These are phyloP conservation scores for Diplogelasinospora grovesii DNA, from an alignment of 495 filamentous ascomycete genomes.

Conservation along the genomic window DNA sequence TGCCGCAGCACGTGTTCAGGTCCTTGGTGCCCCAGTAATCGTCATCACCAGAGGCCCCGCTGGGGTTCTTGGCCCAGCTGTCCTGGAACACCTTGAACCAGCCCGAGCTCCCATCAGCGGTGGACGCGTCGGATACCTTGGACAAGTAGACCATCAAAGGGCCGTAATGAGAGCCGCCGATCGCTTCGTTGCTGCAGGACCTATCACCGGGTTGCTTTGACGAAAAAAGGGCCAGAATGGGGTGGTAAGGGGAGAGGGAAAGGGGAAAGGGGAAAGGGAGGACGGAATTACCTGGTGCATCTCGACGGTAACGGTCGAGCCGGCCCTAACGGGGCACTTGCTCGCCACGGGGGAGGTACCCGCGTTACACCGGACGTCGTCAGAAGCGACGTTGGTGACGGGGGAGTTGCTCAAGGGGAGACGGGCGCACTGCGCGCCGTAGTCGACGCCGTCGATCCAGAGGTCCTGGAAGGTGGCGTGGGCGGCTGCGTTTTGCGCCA, in stretches of 20 bases:
- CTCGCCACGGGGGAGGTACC: slow-evolving; percentile 24
- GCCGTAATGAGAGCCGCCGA: slow-evolving; percentile 43
- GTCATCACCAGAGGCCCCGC: slow-evolving; percentile 30
- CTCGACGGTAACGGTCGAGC: slow-evolving; percentile 42
- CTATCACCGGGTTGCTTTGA: slow-evolving; percentile 37
- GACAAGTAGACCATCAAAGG: slow-evolving; percentile 49
- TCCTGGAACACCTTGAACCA: slow-evolving; percentile 52
- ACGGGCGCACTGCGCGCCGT: slow-evolving; percentile 34
- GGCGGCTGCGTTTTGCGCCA: slow-evolving; percentile 29
- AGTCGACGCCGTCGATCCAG: slow-evolving; percentile 44
- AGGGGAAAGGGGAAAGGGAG: background rate
- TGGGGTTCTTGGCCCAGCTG: slow-evolving; percentile 35
- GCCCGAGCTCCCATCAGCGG: slow-evolving; percentile 34
- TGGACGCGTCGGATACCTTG: slow-evolving; percentile 43
- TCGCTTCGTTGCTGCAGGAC: slow-evolving; percentile 37
- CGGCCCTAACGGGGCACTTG: slow-evolving; percentile 43
- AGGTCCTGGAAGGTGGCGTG: slow-evolving; percentile 49
- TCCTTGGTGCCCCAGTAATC: slow-evolving; percentile 48
- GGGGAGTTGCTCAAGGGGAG: slow-evolving; percentile 40
- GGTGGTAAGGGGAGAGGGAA: slow-evolving; percentile 16
- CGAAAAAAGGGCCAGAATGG: background rate
- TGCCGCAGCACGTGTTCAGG: slow-evolving; percentile 48
- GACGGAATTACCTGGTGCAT: slow-evolving; percentile 42
- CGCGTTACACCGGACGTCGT: slow-evolving; percentile 36
- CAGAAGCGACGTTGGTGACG: slow-evolving; percentile 33